phyloP scores from a whole-genome alignment of 495 filamentous ascomycete genomes.

The Articulospora tetracladia region DNA sequence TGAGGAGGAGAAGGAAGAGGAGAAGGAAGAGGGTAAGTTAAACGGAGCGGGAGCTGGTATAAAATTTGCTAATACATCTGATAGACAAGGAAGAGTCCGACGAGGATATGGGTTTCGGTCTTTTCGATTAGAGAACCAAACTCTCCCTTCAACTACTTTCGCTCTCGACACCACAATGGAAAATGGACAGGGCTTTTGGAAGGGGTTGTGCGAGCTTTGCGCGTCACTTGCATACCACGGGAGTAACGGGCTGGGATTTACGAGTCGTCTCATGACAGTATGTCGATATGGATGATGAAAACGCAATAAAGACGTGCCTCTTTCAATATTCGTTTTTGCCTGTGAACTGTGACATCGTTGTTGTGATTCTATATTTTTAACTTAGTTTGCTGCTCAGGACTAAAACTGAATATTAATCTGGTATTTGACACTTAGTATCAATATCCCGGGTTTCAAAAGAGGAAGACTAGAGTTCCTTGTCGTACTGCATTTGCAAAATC shows the following conservation, averaged over 20 bases:
- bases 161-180: not conserved
- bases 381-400: too few species aligned
- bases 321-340: constrained; percentile 10
- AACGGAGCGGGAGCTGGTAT: not conserved
- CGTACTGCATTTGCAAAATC: too few species aligned
- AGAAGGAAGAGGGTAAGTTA: constrained; percentile 61
- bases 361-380: not conserved
- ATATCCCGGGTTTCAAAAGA: too few species aligned
- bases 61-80: constrained; percentile 29
- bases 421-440: too few species aligned
- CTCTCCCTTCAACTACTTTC: not conserved
- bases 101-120: constrained; percentile 99
- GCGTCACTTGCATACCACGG: constrained; percentile 21
- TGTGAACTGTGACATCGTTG: not conserved
- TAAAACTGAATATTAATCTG: too few species aligned
- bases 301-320: constrained; percentile 26
- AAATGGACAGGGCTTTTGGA: constrained; percentile 15
- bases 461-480: too few species aligned
- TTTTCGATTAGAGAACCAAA: constrained; percentile 77
- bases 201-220: constrained; percentile 25
- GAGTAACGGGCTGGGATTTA: constrained; percentile 14
- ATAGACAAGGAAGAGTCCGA: constrained; percentile 82
- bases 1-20: constrained; percentile 70
- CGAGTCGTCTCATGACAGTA: constrained; percentile 16
- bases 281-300: constrained; percentile 12